Conservation (phyloP, 352 stramenopile genomes). For the Phytophthora sp. region DNA sequence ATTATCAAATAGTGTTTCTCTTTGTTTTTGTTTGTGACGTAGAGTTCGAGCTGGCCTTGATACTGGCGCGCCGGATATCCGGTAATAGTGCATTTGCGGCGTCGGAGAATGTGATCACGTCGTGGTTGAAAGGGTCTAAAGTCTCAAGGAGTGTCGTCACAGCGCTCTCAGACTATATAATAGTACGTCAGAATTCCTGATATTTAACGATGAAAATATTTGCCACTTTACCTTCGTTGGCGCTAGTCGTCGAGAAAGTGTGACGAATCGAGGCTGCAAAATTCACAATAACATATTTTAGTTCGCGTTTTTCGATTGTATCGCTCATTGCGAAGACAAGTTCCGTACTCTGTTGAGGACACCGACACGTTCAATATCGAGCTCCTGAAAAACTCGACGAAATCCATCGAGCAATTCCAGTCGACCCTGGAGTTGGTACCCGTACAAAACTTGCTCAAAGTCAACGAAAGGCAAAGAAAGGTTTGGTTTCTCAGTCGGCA, state of each 20-base stretch:
- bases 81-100: slow-evolving; percentile 44
- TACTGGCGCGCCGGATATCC: slow-evolving; percentile 34
- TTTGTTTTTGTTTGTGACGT: slow-evolving; percentile 28
- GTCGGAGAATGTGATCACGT: slow-evolving; percentile 83
- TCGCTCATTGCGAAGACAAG: too few species aligned
- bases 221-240: slow-evolving; percentile 53
- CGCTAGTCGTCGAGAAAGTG: slow-evolving; percentile 41
- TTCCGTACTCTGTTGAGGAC: slow-evolving; percentile 52
- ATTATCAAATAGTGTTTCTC: slow-evolving; percentile 12
- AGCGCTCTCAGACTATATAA: slow-evolving; percentile 38
- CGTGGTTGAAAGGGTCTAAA: slow-evolving; percentile 70
- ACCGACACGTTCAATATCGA: slow-evolving; percentile 63
- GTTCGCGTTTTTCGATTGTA: neutral
- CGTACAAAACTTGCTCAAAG: slow-evolving; percentile 77
- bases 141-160: slow-evolving; percentile 53
- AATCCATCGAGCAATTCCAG: slow-evolving; percentile 70
- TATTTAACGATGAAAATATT: too few species aligned
- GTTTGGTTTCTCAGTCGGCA: slow-evolving; percentile 17
- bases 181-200: neutral
- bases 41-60: slow-evolving; percentile 15
- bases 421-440: slow-evolving; percentile 74
- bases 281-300: neutral
- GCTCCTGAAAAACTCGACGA: slow-evolving; percentile 47
- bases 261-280: slow-evolving; percentile 42
- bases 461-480: slow-evolving; percentile 50